Evolutionary conservation across 140 eudicot species (phyloP).

Genomic region (Flaveria floridana): DNA sequence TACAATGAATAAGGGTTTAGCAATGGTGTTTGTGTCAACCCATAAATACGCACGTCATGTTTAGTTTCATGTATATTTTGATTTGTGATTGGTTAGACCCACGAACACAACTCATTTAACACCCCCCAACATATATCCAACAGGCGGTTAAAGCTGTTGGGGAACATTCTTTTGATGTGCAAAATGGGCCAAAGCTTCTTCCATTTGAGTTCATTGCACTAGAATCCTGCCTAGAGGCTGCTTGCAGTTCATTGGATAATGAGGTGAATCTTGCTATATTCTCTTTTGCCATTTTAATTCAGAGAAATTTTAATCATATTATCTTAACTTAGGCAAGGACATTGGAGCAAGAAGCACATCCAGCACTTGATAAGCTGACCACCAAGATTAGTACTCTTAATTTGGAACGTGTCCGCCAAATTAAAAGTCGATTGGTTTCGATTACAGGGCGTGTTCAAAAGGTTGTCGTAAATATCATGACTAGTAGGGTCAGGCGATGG

Average conservation of each 20-base stretch:
- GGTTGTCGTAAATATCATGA: conserved; percentile 31
- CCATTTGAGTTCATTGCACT: conserved; percentile 1
- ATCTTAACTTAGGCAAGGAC: neutral
- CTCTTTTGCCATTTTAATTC: neutral
- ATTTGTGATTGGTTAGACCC: too few relatives aligned
- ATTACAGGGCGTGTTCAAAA: conserved; percentile 77
- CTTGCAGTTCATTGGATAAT: conserved; percentile 4
- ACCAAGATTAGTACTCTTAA: conserved; percentile 71
- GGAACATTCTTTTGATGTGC: neutral
- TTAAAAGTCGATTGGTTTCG: conserved; percentile 71
- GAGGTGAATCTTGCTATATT: neutral
- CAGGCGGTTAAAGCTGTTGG: neutral
- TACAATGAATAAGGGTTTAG: too few relatives aligned
- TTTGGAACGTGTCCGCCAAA: conserved; percentile 74
- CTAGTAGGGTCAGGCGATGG: too few relatives aligned
- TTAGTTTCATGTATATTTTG: too few relatives aligned
- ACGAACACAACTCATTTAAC: too few relatives aligned
- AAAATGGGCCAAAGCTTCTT: neutral
- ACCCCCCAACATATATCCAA: neutral
- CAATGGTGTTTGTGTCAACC: too few relatives aligned
- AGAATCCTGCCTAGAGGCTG: neutral
- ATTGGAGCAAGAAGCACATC: neutral
- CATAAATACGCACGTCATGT: too few relatives aligned
- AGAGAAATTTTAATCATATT: neutral
- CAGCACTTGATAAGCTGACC: conserved; percentile 37